Conservation (phyloP, 768 basidiomycete genomes). For the Postia placenta region DNA sequence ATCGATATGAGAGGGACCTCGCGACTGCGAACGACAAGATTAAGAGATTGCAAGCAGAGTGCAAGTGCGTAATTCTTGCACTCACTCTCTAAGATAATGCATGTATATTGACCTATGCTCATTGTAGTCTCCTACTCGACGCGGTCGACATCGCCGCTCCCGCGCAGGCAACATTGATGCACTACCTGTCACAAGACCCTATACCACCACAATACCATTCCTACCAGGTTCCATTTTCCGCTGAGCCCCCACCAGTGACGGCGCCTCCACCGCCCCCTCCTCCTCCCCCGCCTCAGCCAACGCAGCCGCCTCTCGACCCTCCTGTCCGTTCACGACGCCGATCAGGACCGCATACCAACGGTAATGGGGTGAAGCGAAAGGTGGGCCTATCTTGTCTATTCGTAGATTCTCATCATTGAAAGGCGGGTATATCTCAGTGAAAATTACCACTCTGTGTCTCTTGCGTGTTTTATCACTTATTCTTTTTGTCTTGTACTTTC, state of each 20-base stretch:
- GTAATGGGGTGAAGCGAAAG: not conserved
- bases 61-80: conserved; percentile 18
- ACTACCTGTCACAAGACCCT: conserved; percentile 22
- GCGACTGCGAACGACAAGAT: conserved; percentile 21
- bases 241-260: not conserved
- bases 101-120: not conserved
- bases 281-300: not conserved
- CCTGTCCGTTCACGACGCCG: not conserved
- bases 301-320: no score
- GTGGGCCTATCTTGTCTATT: no score
- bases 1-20: conserved; percentile 18
- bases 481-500: no score
- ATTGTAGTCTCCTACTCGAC: conserved; percentile 22
- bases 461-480: no score
- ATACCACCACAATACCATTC: conserved; percentile 22
- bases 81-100: not conserved
- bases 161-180: conserved; percentile 19
- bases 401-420: no score
- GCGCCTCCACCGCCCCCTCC: not conserved
- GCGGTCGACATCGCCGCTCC: conserved; percentile 26
- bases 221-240: conserved; percentile 12
- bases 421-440: no score
- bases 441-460: no score
- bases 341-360: not conserved
- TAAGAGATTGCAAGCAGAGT: conserved; percentile 21